phyloP scores from a whole-genome alignment of 2,329 filamentous ascomycete species.

The Biscogniauxia sp. region DNA sequence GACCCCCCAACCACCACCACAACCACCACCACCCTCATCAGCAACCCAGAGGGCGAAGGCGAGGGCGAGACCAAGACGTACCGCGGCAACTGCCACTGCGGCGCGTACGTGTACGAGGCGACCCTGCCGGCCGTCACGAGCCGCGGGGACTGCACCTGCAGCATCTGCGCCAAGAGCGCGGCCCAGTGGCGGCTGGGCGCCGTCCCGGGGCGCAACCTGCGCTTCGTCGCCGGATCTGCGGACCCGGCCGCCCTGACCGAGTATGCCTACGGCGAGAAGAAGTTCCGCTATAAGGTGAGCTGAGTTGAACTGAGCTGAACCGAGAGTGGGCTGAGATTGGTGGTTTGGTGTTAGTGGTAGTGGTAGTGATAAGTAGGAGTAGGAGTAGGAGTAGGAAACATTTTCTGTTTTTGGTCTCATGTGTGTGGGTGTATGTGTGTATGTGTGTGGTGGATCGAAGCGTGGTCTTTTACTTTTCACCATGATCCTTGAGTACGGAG shows the following conservation, averaged over 20 bases:
- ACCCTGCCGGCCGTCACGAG: conserved; percentile 56
- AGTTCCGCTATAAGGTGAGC: conserved; percentile 40
- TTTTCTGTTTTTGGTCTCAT: no score
- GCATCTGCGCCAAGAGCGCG: conserved; percentile 56
- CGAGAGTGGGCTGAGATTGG: no score
- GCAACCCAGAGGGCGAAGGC: no score
- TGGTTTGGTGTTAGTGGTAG: no score
- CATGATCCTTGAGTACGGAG: no score
- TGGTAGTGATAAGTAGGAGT: not conserved
- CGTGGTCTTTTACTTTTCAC: no score
- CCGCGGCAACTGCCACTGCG: conserved; percentile 59
- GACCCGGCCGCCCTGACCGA: conserved; percentile 36
- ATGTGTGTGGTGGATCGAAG: no score
- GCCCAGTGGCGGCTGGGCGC: conserved; percentile 37
- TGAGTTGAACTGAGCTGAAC: no score
- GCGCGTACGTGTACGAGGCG: conserved; percentile 50
- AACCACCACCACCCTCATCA: not conserved
- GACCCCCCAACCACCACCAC: not conserved
- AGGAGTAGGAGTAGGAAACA: no score
- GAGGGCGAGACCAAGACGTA: conserved; percentile 37
- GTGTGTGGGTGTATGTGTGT: no score
- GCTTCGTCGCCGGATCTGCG: conserved; percentile 43
- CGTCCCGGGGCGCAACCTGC: conserved; percentile 31
- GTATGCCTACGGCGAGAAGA: conserved; percentile 44
- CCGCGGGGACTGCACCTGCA: conserved; percentile 62